Conservation (phyloP, 2,329 filamentous ascomycete species). For the Cadophora gregata region DNA sequence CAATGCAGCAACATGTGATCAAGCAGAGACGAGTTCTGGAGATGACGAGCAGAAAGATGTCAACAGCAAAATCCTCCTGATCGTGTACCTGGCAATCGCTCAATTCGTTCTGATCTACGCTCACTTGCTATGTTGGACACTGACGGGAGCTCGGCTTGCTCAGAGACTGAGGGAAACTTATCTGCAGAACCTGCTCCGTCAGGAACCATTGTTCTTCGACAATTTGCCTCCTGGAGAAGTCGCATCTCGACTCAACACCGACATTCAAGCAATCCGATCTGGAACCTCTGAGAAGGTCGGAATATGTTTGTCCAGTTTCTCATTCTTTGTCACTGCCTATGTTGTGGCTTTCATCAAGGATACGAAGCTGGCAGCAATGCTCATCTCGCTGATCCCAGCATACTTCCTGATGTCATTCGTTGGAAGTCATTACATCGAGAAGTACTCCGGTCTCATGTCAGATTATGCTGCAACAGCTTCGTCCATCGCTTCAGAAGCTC, state of each 20-base stretch:
- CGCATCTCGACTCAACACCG: constrained; percentile 56
- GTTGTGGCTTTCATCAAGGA: constrained; percentile 65
- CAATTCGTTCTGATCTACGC: constrained; percentile 68
- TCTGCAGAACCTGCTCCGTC: constrained; percentile 55
- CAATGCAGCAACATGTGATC: constrained; percentile 55
- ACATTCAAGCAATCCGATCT: constrained; percentile 61
- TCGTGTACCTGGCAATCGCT: constrained; percentile 69
- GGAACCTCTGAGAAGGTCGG: constrained; percentile 67
- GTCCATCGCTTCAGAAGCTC: constrained; percentile 57
- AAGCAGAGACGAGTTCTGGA: constrained; percentile 14
- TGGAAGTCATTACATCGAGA: constrained; percentile 54
- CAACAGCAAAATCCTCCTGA: constrained; percentile 58
- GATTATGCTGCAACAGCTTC: constrained; percentile 55
- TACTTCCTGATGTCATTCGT: constrained; percentile 49
- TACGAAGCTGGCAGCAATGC: constrained; percentile 53
- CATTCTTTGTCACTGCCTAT: constrained; percentile 63
- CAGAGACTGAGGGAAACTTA: constrained; percentile 60
- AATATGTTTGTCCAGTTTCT: constrained; percentile 58
- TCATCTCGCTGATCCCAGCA: constrained; percentile 47
- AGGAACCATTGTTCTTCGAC: constrained; percentile 62
- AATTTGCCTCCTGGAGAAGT: constrained; percentile 57
- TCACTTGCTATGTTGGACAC: constrained; percentile 64
- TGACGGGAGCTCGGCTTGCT: constrained; percentile 59
- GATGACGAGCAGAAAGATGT: constrained; percentile 21
- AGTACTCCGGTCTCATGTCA: constrained; percentile 51